Conservation (phyloP, 208 protist species). For the Crithidia thermophila region DNA sequence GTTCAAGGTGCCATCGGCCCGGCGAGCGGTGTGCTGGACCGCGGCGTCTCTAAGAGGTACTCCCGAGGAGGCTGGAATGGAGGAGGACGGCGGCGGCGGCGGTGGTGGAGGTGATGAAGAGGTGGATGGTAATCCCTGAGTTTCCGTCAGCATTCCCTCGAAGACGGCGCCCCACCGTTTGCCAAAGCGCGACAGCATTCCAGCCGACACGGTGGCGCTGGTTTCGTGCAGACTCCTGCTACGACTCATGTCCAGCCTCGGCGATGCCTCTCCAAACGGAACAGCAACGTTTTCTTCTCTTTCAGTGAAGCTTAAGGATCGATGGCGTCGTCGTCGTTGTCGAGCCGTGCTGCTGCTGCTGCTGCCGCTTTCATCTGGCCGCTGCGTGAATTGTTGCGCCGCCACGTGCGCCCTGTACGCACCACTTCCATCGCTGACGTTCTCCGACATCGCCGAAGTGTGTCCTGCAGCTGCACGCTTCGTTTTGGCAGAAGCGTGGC, state of each 20-base stretch:
- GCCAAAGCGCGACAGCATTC: slow-evolving; percentile 41
- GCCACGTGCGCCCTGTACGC: slow-evolving; percentile 30
- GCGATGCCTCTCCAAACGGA: no score
- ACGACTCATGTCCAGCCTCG: no score
- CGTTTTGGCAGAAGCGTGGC: neutral
- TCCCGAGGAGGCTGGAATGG: no score
- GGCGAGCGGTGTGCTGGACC: no score
- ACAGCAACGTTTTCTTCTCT: no score
- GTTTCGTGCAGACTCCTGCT: no score
- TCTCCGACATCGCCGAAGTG: slow-evolving; percentile 6
- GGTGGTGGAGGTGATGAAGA: neutral
- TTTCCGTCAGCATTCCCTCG: slow-evolving; percentile 37
- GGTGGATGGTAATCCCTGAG: neutral
- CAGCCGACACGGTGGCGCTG: neutral
- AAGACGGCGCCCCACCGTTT: slow-evolving; percentile 59
- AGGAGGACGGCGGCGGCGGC: neutral
- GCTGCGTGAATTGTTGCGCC: slow-evolving; percentile 32
- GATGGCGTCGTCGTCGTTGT: neutral
- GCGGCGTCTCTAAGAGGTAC: no score
- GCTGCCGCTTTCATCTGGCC: neutral
- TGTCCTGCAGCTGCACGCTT: no score
- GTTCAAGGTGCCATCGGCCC: no score
- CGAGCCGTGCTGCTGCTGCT: neutral
- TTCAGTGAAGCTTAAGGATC: slow-evolving; percentile 3
- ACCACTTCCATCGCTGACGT: neutral